Evolutionary conservation across 805 yeast species (phyloP).

Genomic region (Ogataea henricii): DNA sequence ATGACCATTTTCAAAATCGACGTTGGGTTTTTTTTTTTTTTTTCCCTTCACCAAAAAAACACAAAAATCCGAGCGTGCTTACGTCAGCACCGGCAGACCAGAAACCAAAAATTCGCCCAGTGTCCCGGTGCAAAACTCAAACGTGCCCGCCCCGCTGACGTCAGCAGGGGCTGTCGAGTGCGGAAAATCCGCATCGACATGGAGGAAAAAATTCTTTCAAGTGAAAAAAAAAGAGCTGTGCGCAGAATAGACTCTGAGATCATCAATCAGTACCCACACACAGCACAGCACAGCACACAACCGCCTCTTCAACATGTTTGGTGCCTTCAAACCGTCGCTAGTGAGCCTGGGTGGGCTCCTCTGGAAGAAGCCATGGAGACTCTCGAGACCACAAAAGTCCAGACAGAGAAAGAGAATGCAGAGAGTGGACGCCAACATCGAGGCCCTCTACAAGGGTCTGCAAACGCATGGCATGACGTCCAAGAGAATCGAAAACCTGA

Average conservation of each 20-base stretch:
- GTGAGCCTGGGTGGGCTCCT: slow-evolving; percentile 70
- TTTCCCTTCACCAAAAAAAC: too few relatives aligned
- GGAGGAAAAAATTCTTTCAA: slow-evolving; percentile 1
- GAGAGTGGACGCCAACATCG: slow-evolving; percentile 77
- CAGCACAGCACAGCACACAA: too few relatives aligned
- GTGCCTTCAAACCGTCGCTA: slow-evolving; percentile 66
- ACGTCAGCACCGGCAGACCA: too few relatives aligned
- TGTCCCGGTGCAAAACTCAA: neutral
- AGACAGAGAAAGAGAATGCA: slow-evolving; percentile 84
- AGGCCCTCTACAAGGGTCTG: slow-evolving; percentile 56
- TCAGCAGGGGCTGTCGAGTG: neutral
- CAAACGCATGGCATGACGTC: slow-evolving; percentile 35
- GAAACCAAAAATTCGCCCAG: neutral
- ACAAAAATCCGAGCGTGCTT: too few relatives aligned
- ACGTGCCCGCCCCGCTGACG: neutral
- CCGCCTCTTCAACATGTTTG: slow-evolving; percentile 43
- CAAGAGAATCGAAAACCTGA: slow-evolving; percentile 39
- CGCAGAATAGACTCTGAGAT: too few relatives aligned
- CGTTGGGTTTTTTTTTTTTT: slow-evolving; percentile 1
- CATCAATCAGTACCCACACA: too few relatives aligned
- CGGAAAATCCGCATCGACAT: neutral
- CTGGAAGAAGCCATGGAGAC: slow-evolving; percentile 78
- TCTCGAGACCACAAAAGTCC: slow-evolving; percentile 78
- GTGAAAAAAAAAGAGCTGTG: neutral
- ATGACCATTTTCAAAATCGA: neutral